phyloP scores from a whole-genome alignment of 495 filamentous ascomycete species.

The Lindgomyces ingoldianus region DNA sequence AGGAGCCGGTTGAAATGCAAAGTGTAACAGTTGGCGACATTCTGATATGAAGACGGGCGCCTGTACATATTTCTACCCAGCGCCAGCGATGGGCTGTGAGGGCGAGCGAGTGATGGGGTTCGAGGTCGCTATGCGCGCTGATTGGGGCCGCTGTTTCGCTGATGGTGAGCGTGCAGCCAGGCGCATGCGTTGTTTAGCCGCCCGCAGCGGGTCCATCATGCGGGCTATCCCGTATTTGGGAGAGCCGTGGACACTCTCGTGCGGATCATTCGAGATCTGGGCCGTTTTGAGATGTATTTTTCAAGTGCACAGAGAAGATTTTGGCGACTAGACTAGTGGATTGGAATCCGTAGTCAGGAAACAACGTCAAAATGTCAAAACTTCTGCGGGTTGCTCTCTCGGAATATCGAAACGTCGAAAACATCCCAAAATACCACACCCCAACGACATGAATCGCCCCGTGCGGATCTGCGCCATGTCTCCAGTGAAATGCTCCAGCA shows the following conservation, averaged over 20 bases:
- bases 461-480: conserved; percentile 5
- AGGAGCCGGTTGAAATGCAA: conserved; percentile 29
- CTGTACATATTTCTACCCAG: conserved; percentile 33
- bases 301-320: too few species aligned
- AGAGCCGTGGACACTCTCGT: not conserved
- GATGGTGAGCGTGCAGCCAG: conserved; percentile 19
- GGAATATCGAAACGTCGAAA: not conserved
- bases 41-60: conserved; percentile 28
- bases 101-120: conserved; percentile 6
- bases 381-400: not conserved
- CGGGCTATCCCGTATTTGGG: not conserved
- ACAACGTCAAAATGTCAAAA: not conserved
- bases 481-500: conserved; percentile 16
- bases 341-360: too few species aligned
- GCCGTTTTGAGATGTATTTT: not conserved
- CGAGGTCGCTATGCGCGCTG: conserved; percentile 12
- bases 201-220: conserved; percentile 18
- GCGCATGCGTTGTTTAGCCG: conserved; percentile 15
- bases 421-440: not conserved
- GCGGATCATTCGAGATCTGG: not conserved
- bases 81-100: not conserved
- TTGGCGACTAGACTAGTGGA: too few species aligned
- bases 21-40: conserved; percentile 34
- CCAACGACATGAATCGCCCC: conserved; percentile 7
- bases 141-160: conserved; percentile 32